Evolutionary conservation across 352 stramenopile genomes (phyloP), one percentile per base, ranked within the genome.

Genomic region (Peronosclerospora sorghi): DNA sequence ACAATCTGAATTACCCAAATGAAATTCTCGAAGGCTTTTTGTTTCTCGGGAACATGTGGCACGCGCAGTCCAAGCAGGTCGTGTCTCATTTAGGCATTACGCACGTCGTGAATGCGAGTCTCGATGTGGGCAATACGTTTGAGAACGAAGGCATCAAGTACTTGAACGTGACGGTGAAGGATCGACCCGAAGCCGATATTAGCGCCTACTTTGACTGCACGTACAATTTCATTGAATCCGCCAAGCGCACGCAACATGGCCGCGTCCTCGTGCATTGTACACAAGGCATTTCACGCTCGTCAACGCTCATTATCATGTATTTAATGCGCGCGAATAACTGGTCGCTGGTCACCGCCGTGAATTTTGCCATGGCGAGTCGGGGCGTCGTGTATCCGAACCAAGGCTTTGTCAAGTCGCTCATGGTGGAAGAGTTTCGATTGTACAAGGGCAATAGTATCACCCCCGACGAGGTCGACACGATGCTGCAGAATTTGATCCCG

Each of bases 31-130:
- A 92, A 37, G 76, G 76, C 1, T 92, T 92, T 54, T 49, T 92
- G 6, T 92, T 86, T 46, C 59, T 92, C 15, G 79, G 79, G 32
- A 92, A 92, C 56, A 89, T 92, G 76, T 92, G 79, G 79, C 79
- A 92, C 54, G 79, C 78, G 14, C 75, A 91, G 56, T 81, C 62
- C 21, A 71, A 72, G 51, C 65, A 84, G 27, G 73, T 92, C 6
- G 45, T 89, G 19, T 71, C 73, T 2, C 64, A 92, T 50, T 54
- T 92, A 30, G 79, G 76, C 10, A 89, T 92, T 51, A 92, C 79
- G 14, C 79, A 92, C 45, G 63, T 92, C 10, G 75, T 92, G 19
- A 92, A 92, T 46, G 79, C 77, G 6, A 89, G 73, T 39, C 48
- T 88, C 5, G 79, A 92, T 28, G 51, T 81, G 4, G 76, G 74